These are phyloP conservation scores for Tricholoma flavovirens DNA, from an alignment of 768 basidiomycete species.

Conservation along the genomic window DNA sequence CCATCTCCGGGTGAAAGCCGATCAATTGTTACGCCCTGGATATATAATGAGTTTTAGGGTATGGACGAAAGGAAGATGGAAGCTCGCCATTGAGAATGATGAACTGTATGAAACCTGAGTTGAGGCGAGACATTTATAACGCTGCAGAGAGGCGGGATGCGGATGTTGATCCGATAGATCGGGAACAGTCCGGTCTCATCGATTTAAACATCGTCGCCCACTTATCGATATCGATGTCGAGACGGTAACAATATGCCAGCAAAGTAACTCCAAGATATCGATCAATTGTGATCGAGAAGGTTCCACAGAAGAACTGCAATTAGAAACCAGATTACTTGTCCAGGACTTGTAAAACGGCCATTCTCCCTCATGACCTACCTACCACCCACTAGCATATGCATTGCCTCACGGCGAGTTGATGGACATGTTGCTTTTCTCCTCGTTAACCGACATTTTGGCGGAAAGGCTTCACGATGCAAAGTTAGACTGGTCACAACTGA, in stretches of 20 bases:
- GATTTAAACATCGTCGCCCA: background rate
- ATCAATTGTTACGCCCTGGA: slow-evolving; percentile 68
- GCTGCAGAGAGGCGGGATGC: slow-evolving; percentile 47
- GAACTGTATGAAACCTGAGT: slow-evolving; percentile 18
- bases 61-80: slow-evolving; percentile 16
- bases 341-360: background rate
- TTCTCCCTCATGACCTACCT: background rate
- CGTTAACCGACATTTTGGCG: background rate
- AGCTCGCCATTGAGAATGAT: slow-evolving; percentile 26
- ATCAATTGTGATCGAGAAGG: slow-evolving; percentile 4
- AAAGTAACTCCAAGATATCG: slow-evolving; percentile 17
- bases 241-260: background rate
- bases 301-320: background rate
- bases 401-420: background rate
- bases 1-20: slow-evolving; percentile 56
- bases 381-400: too few species aligned
- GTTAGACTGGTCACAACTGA: background rate
- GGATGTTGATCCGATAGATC: slow-evolving; percentile 72
- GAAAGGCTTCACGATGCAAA: background rate
- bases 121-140: slow-evolving; percentile 38
- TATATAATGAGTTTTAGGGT: slow-evolving; percentile 3
- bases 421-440: background rate
- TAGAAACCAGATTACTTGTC: background rate
- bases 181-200: slow-evolving; percentile 29
- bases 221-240: slow-evolving; percentile 8